Evolutionary conservation across 2,329 filamentous ascomycete genomes (phyloP), one percentile per base, ranked within the genome.

Genomic region (Microcera coccophila): DNA sequence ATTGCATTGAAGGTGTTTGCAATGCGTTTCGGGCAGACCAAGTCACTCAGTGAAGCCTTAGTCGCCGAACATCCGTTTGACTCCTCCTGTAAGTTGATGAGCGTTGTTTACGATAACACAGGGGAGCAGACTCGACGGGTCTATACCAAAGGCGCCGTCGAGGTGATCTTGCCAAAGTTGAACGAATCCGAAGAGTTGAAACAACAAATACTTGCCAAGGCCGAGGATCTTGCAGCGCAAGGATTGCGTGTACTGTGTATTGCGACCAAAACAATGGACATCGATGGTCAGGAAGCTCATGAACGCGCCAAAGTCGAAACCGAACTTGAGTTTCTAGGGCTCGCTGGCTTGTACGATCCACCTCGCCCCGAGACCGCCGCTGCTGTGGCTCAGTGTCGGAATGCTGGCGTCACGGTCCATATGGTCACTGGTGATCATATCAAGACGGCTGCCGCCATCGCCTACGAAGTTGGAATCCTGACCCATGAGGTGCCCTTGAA

Each of bases 1-100:
- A 85, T 88, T 45, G 84, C 85, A 10, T 76, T 88, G 14, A 82
- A 85, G 50, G 83, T 87, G 9, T 83, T 88, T 47, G 82, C 84
- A 36, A 81, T 82, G 67, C 79, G 84, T 15, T 87, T 87, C 53
- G 72, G 74, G 21, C 72, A 74, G 45, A 72, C 68, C 39, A 75
- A 74, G 58, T 59, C 62, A 17, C 63, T 64, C n/a, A 54, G 60
- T 18, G 71, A 73, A 42, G 62, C 65, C 29, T 65, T 82, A 34
- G 55, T 85, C 9, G 75, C 79, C 2, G 85, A 88, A 55, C 83
- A 83, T 41, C 83, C 84, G 2, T 88, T 88, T 56, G 84, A 88
- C 60, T 87, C 83, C 1, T 78, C 79, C 28, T 78, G 84, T 63
- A 88, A 88, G 68, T 76, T 82, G 45, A 88, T 88, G 84, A 84